These are phyloP conservation scores for Apiotrichum montevideense DNA, from an alignment of 1,284 basidiomycete genomes.

Conservation along the genomic window DNA sequence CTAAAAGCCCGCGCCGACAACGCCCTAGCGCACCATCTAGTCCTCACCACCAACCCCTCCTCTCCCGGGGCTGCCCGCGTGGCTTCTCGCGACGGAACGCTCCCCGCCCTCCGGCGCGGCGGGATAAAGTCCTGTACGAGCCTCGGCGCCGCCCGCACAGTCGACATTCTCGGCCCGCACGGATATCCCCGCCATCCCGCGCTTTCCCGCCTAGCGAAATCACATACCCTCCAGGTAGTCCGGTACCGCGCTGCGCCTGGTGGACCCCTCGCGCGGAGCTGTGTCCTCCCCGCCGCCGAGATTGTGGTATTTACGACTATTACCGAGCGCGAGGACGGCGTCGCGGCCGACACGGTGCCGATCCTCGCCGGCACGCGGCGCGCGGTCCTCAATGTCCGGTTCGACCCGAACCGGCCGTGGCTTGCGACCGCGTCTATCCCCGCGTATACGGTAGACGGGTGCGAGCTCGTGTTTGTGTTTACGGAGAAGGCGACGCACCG, in stretches of 20 bases:
- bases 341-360: not conserved
- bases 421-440: conserved; percentile 7
- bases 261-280: not conserved
- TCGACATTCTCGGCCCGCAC: not conserved
- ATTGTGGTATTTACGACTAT: not conserved
- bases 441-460: not conserved
- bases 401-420: conserved; percentile 14
- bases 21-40: not conserved
- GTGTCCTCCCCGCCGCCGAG: not conserved
- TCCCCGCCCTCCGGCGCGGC: not conserved
- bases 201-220: not conserved
- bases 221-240: not conserved
- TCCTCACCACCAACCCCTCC: not conserved
- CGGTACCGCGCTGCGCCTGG: not conserved
- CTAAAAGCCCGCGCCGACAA: not conserved
- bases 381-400: conserved; percentile 8
- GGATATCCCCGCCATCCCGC: not conserved
- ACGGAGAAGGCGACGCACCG: conserved; percentile 14
- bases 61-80: not conserved
- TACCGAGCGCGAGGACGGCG: not conserved
- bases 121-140: not conserved
- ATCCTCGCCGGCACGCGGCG: not conserved
- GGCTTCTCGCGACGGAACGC: not conserved
- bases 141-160: not conserved
- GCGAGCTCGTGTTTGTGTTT: conserved; percentile 5